phyloP scores from a whole-genome alignment of 345 rosid genomes.

The Euphorbia pulcherrima region DNA sequence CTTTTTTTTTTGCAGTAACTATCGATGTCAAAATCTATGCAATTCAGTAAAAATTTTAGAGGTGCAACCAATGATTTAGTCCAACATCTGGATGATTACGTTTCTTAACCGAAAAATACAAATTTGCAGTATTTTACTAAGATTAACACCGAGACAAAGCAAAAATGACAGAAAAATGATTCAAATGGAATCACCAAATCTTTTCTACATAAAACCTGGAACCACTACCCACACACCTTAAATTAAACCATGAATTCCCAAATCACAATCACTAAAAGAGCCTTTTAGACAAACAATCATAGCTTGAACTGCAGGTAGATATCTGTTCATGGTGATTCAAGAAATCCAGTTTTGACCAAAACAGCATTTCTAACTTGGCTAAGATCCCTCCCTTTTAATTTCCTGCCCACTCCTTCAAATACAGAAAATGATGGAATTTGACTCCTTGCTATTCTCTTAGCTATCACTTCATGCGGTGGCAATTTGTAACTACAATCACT shows the following conservation, averaged over 20 bases:
- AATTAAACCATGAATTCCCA: no score
- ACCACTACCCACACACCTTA: neutral
- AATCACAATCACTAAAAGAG: no score
- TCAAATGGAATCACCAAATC: neutral
- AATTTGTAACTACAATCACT: constrained; percentile 29
- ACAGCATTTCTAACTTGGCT: constrained; percentile 72
- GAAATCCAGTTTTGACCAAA: constrained; percentile 75
- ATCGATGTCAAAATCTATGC: no score
- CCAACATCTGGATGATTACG: no score
- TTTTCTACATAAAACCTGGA: neutral
- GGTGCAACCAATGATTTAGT: no score
- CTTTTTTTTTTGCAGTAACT: no score
- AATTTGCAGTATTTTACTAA: no score
- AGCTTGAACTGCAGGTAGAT: no score
- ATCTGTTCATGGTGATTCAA: constrained; percentile 43
- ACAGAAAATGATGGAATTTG: constrained; percentile 71
- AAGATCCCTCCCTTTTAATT: constrained; percentile 77
- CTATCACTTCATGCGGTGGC: constrained; percentile 74
- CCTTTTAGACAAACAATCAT: no score
- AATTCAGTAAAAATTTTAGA: no score
- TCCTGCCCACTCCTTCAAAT: constrained; percentile 80
- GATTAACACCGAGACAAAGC: neutral
- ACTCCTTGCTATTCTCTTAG: constrained; percentile 53
- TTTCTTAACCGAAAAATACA: no score
- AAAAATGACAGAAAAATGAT: neutral